Evolutionary conservation across 768 basidiomycete genomes (phyloP), one percentile per base, ranked within the genome.

Genomic region (Mycena chlorophos): DNA sequence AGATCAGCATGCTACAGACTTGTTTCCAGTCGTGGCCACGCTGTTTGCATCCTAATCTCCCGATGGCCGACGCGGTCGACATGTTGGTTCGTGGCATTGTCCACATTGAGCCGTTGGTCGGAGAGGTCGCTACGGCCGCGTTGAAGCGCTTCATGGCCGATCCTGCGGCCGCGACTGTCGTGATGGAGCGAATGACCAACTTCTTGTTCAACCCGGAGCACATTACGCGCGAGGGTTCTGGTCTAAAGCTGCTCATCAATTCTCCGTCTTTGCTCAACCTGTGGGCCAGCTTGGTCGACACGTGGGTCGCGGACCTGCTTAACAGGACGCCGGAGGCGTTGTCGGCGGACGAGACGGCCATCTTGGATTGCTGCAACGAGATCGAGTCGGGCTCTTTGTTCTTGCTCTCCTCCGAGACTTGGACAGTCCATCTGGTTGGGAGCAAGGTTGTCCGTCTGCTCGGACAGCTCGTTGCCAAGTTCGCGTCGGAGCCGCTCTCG

Each of bases 21-120:
- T 85, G 88, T 65, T 89, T 94, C 68, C 86, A 88, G 56, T 82
- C 89, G 4, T 89, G 93, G 85, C 94, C 94, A 0, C 83, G 94
- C 2, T 89, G 85, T 63, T 75, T 94, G 39, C 83, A 86, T 64
- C 70, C 78, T 2, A 75, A 79, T 3, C 74, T 83, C 28, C 63
- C 82, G 39, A 68, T 88, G 46, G 66, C 76, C 12, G 86, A 88
- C 39, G 82, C 85, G 0, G 77, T 92, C 49, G 88, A 92, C 60
- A 85, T 92, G 77, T 80, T 95, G 23, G 75, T 94, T 43, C 82
- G 85, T 29, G 90, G 89, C 2, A 81, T 91, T n/a, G 78, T 91
- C 23, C 94, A 96, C 61, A 84, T 94, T 27, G 92, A 97, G 59
- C 89, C 91, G 1, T 63, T 72, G 2, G 75, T 96, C 1, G 81